Evolutionary conservation across 768 basidiomycete genomes (phyloP).

Genomic region (Fomitopsis serialis): DNA sequence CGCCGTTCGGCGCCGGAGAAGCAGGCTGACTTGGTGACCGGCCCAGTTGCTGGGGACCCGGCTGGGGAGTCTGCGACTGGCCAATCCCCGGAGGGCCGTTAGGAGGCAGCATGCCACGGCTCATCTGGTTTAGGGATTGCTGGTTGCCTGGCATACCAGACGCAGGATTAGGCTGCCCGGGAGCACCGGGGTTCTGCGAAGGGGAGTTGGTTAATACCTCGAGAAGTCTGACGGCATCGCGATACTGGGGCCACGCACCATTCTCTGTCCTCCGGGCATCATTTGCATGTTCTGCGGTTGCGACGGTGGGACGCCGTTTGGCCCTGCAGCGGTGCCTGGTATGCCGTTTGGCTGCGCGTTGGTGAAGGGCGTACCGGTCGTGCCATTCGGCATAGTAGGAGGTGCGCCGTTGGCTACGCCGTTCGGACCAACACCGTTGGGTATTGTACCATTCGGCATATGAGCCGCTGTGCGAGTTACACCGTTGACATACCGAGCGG

Average conservation of each 20-base stretch:
- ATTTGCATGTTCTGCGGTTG: constrained; percentile 29
- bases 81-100: constrained; percentile 33
- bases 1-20: constrained; percentile 42
- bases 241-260: constrained; percentile 27
- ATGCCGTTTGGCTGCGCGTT: constrained; percentile 39
- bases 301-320: neutral
- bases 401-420: constrained; percentile 11
- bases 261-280: constrained; percentile 30
- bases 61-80: constrained; percentile 33
- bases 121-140: constrained; percentile 43
- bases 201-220: constrained; percentile 65
- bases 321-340: constrained; percentile 19
- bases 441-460: constrained; percentile 16
- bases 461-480: constrained; percentile 10
- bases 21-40: constrained; percentile 59
- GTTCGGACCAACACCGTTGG: constrained; percentile 26
- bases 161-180: constrained; percentile 26
- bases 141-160: constrained; percentile 45
- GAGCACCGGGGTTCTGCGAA: constrained; percentile 40
- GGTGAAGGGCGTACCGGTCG: constrained; percentile 12
- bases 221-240: constrained; percentile 45
- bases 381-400: constrained; percentile 16
- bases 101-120: constrained; percentile 43
- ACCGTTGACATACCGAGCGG: constrained; percentile 3
- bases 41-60: constrained; percentile 37